Percentiles rank a stretch among this genome's conserved stretches.
These are phyloP conservation scores for Termitomyces sp. DNA, from an alignment of 768 basidiomycete species.

Conservation along the genomic window DNA sequence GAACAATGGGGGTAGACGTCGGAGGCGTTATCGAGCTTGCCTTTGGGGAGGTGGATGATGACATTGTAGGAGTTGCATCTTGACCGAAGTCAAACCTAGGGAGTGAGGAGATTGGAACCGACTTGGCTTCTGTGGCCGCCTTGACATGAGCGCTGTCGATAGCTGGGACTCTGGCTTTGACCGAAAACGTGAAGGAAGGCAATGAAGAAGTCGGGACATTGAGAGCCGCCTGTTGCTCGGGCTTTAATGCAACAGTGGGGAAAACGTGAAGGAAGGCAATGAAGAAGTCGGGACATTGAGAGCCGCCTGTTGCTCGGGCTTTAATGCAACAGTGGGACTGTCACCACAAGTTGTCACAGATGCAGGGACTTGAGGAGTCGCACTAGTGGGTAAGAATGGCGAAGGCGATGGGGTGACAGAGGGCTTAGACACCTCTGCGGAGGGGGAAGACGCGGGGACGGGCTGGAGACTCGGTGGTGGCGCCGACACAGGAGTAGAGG, in stretches of 20 bases:
- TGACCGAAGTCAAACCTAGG: constrained; percentile 36
- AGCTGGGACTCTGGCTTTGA: constrained; percentile 17
- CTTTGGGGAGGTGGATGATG: not conserved
- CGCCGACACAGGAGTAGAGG: not conserved
- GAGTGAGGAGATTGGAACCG: constrained; percentile 34
- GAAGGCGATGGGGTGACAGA: not conserved
- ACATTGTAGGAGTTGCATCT: not conserved
- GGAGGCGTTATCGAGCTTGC: not conserved
- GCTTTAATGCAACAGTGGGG: constrained; percentile 5
- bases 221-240: constrained; percentile 26
- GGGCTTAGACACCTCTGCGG: not conserved
- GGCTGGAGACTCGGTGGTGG: not conserved
- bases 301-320: constrained; percentile 24
- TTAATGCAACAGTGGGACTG: not conserved
- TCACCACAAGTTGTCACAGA: not conserved
- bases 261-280: constrained; percentile 34
- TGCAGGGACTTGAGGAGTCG: not conserved
- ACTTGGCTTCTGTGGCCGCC: constrained; percentile 32
- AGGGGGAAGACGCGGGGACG: not conserved
- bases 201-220: constrained; percentile 23
- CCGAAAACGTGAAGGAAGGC: constrained; percentile 30
- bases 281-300: constrained; percentile 20
- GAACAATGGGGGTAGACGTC: constrained; percentile 1
- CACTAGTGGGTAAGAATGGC: not conserved
- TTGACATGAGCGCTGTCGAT: constrained; percentile 18